A percentile compares a stretch with the other conserved stretches of the same genome.
Conservation (phyloP, 805 yeast genomes). For the Candida golubevii region DNA sequence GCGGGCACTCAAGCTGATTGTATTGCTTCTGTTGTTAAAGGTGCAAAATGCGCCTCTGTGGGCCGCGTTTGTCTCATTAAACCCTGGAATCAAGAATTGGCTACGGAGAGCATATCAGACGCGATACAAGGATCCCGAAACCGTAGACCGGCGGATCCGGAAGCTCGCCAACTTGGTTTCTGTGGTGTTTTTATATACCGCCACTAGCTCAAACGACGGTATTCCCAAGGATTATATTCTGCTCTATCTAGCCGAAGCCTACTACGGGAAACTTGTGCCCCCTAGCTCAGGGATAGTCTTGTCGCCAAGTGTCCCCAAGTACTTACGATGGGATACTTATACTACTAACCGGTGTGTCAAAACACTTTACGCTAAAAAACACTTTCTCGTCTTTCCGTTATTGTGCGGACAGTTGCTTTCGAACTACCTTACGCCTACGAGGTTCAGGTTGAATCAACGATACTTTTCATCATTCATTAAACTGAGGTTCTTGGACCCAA, state of each 20-base stretch:
- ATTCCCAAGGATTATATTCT: slow-evolving; percentile 38
- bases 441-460: slow-evolving; percentile 30
- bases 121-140: slow-evolving; percentile 7
- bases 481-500: slow-evolving; percentile 31
- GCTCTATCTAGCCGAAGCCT: slow-evolving; percentile 30
- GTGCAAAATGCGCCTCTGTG: slow-evolving; percentile 24
- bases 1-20: slow-evolving; percentile 27
- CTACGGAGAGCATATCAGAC: slow-evolving; percentile 2
- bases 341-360: slow-evolving; percentile 15
- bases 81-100: slow-evolving; percentile 25
- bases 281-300: slow-evolving; percentile 30
- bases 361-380: slow-evolving; percentile 27
- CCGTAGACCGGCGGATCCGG: slow-evolving; percentile 15
- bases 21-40: slow-evolving; percentile 22
- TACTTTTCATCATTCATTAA: slow-evolving; percentile 33
- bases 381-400: slow-evolving; percentile 31
- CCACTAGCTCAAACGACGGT: slow-evolving; percentile 20
- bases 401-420: slow-evolving; percentile 38
- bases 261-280: slow-evolving; percentile 30
- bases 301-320: slow-evolving; percentile 24
- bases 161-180: slow-evolving; percentile 23
- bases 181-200: slow-evolving; percentile 24
- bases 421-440: slow-evolving; percentile 39
- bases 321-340: slow-evolving; percentile 24
- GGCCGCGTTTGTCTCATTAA: slow-evolving; percentile 30